Percentiles rank a stretch among this genome's conserved stretches.
Conservation (phyloP, 306 rosid species). For the Pachyrhizus erosus region DNA sequence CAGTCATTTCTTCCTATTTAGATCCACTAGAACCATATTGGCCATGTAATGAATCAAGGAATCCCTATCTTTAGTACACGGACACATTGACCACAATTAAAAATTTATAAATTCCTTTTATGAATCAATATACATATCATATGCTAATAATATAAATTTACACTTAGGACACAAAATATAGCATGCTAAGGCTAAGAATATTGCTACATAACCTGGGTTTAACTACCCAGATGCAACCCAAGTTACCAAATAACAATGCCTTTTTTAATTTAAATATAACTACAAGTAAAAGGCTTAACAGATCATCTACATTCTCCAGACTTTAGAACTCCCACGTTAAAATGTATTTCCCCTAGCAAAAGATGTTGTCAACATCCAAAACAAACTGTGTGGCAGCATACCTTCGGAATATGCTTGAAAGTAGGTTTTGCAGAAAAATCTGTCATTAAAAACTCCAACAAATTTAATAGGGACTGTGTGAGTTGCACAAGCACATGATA, state of each 20-base stretch:
- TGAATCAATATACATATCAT: neutral
- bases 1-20: conserved; percentile 29
- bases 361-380: conserved; percentile 20
- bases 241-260: neutral
- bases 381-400: conserved; percentile 47
- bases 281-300: neutral
- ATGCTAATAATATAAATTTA: conserved; percentile 10
- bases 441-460: conserved; percentile 45
- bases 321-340: conserved; percentile 10
- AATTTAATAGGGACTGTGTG: conserved; percentile 22
- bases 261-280: conserved; percentile 10
- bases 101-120: conserved; percentile 22
- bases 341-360: conserved; percentile 19
- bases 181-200: neutral
- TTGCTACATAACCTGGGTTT: neutral
- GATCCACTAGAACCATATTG: conserved; percentile 35
- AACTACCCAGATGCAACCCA: neutral
- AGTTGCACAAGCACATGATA: conserved; percentile 28
- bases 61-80: conserved; percentile 1
- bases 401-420: conserved; percentile 98
- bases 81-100: conserved; percentile 20
- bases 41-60: conserved; percentile 10
- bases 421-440: conserved; percentile 64
- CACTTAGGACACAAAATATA: conserved; percentile 4
- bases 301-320: neutral